Conservation (phyloP, 495 filamentous ascomycete species). For the Trichoderma erinaceum region DNA sequence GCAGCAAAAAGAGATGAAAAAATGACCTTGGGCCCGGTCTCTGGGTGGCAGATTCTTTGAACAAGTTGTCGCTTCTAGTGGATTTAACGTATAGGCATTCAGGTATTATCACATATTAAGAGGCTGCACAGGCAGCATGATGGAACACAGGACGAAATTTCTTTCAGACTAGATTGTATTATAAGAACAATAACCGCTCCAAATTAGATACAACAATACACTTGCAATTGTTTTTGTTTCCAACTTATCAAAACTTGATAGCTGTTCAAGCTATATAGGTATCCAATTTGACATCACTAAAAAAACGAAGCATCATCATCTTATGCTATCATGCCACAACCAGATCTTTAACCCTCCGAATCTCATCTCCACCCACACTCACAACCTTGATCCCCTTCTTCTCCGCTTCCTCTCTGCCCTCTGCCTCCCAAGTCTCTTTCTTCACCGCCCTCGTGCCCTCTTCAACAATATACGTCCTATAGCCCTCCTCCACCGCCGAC, state of each 20-base stretch:
- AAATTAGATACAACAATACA: background rate
- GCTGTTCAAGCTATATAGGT: background rate
- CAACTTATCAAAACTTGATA: background rate
- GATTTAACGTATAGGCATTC: background rate
- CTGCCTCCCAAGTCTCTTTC: constrained; percentile 48
- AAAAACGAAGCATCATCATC: background rate
- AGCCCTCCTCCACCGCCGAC: constrained; percentile 69
- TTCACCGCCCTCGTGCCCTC: constrained; percentile 73
- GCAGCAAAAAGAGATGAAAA: background rate
- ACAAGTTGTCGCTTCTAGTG: no score
- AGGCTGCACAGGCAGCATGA: background rate
- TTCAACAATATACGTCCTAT: constrained; percentile 65
- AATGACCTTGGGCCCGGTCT: background rate
- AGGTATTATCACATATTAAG: background rate
- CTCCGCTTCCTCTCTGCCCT: constrained; percentile 48
- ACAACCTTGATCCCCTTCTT: constrained; percentile 43
- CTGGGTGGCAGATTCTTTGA: background rate
- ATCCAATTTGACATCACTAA: background rate
- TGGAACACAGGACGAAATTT: background rate
- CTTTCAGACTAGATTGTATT: background rate
- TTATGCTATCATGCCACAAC: background rate
- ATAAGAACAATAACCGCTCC: background rate
- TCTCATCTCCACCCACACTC: constrained; percentile 35
- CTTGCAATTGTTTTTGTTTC: background rate
- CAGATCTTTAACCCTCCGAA: constrained; percentile 23